Evolutionary conservation across 129 eudicot species (phyloP).

Genomic region (Centrapalus pauciflorus): DNA sequence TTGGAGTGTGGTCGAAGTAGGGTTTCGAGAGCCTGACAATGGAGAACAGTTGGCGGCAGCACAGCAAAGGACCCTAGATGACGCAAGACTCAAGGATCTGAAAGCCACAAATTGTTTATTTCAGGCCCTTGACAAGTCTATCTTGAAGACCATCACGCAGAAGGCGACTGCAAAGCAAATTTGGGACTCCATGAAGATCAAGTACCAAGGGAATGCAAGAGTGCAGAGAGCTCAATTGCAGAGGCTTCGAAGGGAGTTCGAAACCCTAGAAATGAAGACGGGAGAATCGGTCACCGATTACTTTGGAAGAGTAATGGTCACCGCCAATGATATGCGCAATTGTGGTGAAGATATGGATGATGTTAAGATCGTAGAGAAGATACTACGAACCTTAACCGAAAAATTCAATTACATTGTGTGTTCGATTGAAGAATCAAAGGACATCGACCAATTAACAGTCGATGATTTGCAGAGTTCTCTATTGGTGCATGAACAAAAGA

Average conservation of each 20-base stretch:
- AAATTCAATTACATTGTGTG: not conserved
- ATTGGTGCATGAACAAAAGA: no score
- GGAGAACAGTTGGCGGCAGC: not conserved
- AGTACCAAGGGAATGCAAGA: not conserved
- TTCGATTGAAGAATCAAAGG: no score
- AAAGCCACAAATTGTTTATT: not conserved
- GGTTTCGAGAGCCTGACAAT: not conserved
- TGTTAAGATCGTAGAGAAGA: not conserved
- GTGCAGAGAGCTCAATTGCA: not conserved
- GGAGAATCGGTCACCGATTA: not conserved
- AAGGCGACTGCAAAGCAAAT: not conserved
- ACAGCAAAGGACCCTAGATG: not conserved
- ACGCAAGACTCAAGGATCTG: not conserved
- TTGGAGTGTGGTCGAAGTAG: not conserved
- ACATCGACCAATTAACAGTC: no score
- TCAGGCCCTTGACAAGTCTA: not conserved
- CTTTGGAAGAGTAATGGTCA: not conserved
- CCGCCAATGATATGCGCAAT: no score
- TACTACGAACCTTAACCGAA: not conserved
- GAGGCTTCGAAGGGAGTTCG: not conserved
- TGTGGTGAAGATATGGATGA: not conserved
- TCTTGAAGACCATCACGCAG: not conserved
- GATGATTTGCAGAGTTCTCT: no score
- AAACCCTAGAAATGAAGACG: no score
- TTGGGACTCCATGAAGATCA: not conserved